These are phyloP conservation scores for Talaromyces trachyspermus DNA, from an alignment of 495 filamentous ascomycete genomes.

Conservation along the genomic window DNA sequence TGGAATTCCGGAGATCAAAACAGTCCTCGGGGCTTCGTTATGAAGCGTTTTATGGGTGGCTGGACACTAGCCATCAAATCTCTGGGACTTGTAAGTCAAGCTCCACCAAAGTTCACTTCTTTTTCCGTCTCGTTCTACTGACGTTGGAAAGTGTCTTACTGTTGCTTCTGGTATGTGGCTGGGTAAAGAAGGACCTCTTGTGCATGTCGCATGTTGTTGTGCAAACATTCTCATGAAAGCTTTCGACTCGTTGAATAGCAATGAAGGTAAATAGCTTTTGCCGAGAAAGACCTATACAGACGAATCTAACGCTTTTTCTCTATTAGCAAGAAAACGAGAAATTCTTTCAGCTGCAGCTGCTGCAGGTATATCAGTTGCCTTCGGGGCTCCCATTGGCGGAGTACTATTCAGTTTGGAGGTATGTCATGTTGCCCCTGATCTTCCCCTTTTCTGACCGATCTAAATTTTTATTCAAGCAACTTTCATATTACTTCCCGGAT, in stretches of 20 bases:
- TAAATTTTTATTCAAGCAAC: conserved; percentile 56
- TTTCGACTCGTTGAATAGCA: conserved; percentile 72
- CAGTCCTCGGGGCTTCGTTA: conserved; percentile 93
- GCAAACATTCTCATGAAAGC: conserved; percentile 93
- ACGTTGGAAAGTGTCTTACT: conserved; percentile 63
- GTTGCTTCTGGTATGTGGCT: conserved; percentile 96
- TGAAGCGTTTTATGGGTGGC: conserved; percentile 80
- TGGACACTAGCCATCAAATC: conserved; percentile 94
- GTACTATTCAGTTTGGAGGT: conserved; percentile 89
- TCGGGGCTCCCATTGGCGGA: conserved; percentile 92
- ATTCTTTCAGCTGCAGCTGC: conserved; percentile 91
- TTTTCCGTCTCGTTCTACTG: conserved; percentile 13
- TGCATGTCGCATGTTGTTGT: conserved; percentile 96
- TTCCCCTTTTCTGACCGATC: too few relatives aligned
- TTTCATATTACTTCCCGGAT: conserved; percentile 97
- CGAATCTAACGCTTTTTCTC: conserved; percentile 8
- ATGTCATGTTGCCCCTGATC: conserved; percentile 11
- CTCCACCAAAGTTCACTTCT: background rate
- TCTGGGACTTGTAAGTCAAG: conserved; percentile 65
- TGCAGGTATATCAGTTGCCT: conserved; percentile 93
- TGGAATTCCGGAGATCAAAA: conserved; percentile 98
- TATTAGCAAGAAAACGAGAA: conserved; percentile 80
- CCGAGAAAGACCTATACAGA: background rate
- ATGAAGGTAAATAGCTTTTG: conserved; percentile 61
- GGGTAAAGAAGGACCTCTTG: conserved; percentile 95